phyloP scores from a whole-genome alignment of 140 eudicot species.

The Flaveria floridana region DNA sequence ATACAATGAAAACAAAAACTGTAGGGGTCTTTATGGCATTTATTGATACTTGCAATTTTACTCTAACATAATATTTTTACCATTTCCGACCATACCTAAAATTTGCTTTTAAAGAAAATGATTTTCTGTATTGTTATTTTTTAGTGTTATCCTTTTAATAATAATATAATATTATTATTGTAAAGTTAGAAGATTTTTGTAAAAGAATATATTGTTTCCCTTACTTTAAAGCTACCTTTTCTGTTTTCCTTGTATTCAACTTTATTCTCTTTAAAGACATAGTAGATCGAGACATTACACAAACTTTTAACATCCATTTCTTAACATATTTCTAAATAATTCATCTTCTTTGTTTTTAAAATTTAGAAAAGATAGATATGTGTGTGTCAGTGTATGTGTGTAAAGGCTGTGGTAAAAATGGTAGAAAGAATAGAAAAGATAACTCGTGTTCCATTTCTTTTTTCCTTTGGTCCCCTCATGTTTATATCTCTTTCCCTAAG shows the following conservation, averaged over 20 bases:
- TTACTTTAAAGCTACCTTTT: slow-evolving; percentile 41
- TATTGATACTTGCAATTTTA: slow-evolving; percentile 18
- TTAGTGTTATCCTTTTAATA: background rate
- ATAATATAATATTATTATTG: background rate
- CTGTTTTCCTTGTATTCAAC: slow-evolving; percentile 16
- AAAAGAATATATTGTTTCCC: background rate
- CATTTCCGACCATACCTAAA: background rate
- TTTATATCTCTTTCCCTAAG: background rate
- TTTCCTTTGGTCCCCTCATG: background rate
- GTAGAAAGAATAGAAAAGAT: no score
- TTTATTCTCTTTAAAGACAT: slow-evolving; percentile 4
- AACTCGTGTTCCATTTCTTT: background rate
- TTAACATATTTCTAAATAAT: background rate
- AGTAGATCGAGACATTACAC: background rate
- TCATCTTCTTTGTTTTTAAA: background rate
- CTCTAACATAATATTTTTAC: background rate
- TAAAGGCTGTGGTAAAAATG: background rate
- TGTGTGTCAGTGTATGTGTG: background rate
- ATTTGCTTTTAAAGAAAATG: background rate
- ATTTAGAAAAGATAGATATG: no score
- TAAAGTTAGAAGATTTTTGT: background rate
- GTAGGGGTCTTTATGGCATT: slow-evolving; percentile 37
- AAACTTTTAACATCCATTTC: background rate
- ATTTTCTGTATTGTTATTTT: background rate
- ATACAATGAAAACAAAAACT: slow-evolving; percentile 16